phyloP scores from a whole-genome alignment of 768 basidiomycete species.

The Leccinum truebloodii region DNA sequence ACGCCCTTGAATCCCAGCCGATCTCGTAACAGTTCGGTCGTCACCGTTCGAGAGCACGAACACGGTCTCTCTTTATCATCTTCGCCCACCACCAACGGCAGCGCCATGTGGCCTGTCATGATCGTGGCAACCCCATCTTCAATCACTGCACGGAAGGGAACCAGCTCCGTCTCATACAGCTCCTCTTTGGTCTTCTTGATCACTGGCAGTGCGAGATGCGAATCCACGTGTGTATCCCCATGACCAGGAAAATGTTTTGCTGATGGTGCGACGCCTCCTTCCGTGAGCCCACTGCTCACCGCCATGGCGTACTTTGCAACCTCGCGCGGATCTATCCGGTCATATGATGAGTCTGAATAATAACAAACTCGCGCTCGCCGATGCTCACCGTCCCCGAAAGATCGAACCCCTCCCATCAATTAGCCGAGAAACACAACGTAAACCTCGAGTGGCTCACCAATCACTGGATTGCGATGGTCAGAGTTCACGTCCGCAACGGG shows the following conservation, averaged over 20 bases:
- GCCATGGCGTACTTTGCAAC: conserved; percentile 52
- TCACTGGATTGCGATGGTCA: conserved; percentile 69
- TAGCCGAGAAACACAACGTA: neutral
- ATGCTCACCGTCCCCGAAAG: conserved; percentile 62
- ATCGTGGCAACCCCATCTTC: conserved; percentile 48
- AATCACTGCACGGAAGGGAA: conserved; percentile 56
- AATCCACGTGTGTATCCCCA: conserved; percentile 72
- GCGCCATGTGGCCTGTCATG: conserved; percentile 77
- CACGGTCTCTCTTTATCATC: conserved; percentile 52
- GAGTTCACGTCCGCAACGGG: conserved; percentile 75
- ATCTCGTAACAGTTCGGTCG: conserved; percentile 51
- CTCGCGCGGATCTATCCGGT: conserved; percentile 47
- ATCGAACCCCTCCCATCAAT: conserved; percentile 54
- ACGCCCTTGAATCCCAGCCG: conserved; percentile 57
- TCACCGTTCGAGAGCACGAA: conserved; percentile 56
- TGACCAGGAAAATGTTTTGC: conserved; percentile 78
- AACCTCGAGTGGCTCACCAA: conserved; percentile 43
- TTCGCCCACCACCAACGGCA: conserved; percentile 49
- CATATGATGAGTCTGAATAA: neutral
- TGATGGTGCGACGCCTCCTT: conserved; percentile 55
- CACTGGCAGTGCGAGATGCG: conserved; percentile 63
- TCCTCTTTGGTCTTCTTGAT: conserved; percentile 51
- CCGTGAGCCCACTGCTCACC: conserved; percentile 48
- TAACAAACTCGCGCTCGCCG: neutral
- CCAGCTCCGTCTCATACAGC: conserved; percentile 50